Conservation (phyloP, 2,329 filamentous ascomycete genomes). For the Sclerotinia subarctica region DNA sequence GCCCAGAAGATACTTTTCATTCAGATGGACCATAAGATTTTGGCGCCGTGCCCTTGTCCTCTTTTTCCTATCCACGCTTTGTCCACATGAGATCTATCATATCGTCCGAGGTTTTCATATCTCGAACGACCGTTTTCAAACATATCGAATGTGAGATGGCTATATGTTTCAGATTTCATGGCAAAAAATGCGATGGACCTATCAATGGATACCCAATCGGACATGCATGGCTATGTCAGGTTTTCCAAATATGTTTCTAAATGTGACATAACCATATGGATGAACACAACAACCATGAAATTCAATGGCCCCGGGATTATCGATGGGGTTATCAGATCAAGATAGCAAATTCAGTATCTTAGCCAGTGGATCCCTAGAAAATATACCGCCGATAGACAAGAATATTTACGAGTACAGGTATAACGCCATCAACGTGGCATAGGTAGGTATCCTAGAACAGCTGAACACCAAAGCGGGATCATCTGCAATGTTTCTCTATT, state of each 20-base stretch:
- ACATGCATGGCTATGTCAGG: constrained; percentile 12
- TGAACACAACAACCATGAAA: not conserved
- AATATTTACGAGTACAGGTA: not conserved
- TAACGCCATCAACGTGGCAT: constrained; percentile 16
- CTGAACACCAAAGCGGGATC: constrained; percentile 4
- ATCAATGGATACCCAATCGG: not conserved
- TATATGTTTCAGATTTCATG: constrained; percentile 12
- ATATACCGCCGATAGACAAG: not conserved
- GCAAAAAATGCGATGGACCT: not conserved
- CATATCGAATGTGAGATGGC: not conserved
- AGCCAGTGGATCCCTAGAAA: not conserved
- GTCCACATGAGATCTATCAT: constrained; percentile 15
- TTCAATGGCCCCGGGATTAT: constrained; percentile 1
- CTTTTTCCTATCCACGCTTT: not conserved
- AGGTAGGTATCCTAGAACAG: constrained; percentile 16
- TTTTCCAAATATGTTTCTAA: constrained; percentile 7
- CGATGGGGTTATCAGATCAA: constrained; percentile 13
- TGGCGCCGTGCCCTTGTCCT: constrained; percentile 14
- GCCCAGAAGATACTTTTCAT: constrained; percentile 6
- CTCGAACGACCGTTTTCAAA: constrained; percentile 6
- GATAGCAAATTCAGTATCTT: not conserved
- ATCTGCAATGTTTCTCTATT: constrained; percentile 13
- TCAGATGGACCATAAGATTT: not conserved
- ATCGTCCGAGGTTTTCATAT: constrained; percentile 11
- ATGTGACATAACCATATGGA: not conserved